Base-by-base conservation (phyloP, 805 yeast species). In the Saturnispora bothae region DNA sequence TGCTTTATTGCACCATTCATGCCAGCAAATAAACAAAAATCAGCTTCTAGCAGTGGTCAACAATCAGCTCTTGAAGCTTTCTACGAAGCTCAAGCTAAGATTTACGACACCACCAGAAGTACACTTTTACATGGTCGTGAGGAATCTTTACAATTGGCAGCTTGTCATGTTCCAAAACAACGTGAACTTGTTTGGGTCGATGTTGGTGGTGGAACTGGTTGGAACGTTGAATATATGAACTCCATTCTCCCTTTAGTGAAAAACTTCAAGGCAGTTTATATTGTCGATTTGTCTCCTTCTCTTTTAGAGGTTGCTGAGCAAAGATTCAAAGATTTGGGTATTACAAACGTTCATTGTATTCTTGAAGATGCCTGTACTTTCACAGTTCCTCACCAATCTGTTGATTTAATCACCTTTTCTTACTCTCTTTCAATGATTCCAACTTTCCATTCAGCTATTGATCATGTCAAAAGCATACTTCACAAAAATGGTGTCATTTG, bases 361-460 rank as follows among this genome's bases (percentile, higher is more conserved):
- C 71, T 82, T 47, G 78, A 79, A 23, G 94, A 83, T 57, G 94
- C 89, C 16, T 73, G 82, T 47, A 77, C 75, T 41, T 82, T 83
- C 52, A 60, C 64, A 29, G 66, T 80, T 28, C 71, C 73, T 8
- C 52, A 56, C 21, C 54, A 52, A 16, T 51, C 57, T 20, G 88
- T 82, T n/a, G 86, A 83, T 50, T 63, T 83, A 44, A 66, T 83
- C 47, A 80, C 94, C 7, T 78, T 82, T 53, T 79, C 88, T 6
- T 83, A 83, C 59, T 80, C 89, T 1, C 66, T 83, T 41, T 80
- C 89, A 15, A 83, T 83, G 94, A 83, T 83, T 50, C 94, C 94
- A 32, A 66, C 83, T 28, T 83, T 77, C 57, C 80, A 82, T 57
- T 76, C 88, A 9, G 81, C 84, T 9, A 65, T 83, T 45, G 94